Evolutionary conservation across 306 rosid genomes (phyloP).

Genomic region (Urtica urens): DNA sequence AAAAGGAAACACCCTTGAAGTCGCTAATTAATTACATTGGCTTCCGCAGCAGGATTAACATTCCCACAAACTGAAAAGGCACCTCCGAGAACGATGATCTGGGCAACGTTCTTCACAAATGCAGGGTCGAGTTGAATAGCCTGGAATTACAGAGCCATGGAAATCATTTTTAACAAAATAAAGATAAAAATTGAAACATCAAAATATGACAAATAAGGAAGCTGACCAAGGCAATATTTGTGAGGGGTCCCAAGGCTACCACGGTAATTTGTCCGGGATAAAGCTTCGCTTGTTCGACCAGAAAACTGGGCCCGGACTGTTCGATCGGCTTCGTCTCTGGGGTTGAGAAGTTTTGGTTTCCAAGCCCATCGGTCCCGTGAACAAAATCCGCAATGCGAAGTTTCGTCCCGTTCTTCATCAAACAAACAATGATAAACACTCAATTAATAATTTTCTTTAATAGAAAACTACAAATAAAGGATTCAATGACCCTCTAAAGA

Average conservation of each 20-base stretch:
- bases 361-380: conserved; percentile 89
- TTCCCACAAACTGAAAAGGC: conserved; percentile 85
- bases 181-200: not conserved
- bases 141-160: conserved; percentile 15
- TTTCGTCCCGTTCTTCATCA: conserved; percentile 54
- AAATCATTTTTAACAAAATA: not conserved
- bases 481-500: too few relatives aligned
- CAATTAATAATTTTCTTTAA: not conserved
- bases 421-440: not conserved
- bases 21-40: conserved; percentile 43
- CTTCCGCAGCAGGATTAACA: conserved; percentile 93
- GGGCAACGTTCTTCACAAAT: conserved; percentile 53
- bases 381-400: conserved; percentile 86
- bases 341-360: conserved; percentile 87
- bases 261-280: conserved; percentile 73
- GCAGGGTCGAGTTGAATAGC: conserved; percentile 76
- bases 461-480: not conserved
- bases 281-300: conserved; percentile 62
- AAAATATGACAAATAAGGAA: conserved; percentile 11
- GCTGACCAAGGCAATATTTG: conserved; percentile 80
- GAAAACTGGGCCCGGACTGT: conserved; percentile 58
- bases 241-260: conserved; percentile 88
- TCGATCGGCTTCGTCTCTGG: conserved; percentile 67
- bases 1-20: not conserved
- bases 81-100: conserved; percentile 83